Conservation (phyloP, 202 grass and related monocot genomes). For the Cymbopogon flexuosus region DNA sequence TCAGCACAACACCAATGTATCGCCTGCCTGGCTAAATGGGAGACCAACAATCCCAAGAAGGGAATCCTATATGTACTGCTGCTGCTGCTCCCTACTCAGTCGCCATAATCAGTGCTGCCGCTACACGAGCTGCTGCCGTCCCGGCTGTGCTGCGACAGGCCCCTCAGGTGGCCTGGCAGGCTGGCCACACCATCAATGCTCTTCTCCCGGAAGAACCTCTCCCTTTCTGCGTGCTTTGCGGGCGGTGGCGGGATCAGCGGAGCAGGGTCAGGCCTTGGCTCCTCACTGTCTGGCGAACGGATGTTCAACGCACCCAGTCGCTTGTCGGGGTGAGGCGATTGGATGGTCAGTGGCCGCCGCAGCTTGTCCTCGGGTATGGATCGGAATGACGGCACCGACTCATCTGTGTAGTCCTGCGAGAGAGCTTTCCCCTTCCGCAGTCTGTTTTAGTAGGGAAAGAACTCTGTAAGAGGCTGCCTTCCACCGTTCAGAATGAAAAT, state of each 20-base stretch:
- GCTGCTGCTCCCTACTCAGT: constrained; percentile 30
- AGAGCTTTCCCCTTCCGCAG: constrained; percentile 85
- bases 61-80: constrained; percentile 33
- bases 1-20: constrained; percentile 11
- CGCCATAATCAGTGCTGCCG: constrained; percentile 77
- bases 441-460: constrained; percentile 34
- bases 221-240: constrained; percentile 62
- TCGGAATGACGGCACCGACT: constrained; percentile 30
- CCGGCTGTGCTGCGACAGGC: constrained; percentile 47
- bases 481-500: not conserved
- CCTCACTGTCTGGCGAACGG: constrained; percentile 35
- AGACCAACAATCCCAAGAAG: constrained; percentile 33
- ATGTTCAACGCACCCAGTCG: constrained; percentile 27
- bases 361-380: constrained; percentile 77
- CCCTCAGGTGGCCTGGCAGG: constrained; percentile 57
- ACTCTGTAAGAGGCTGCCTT: not conserved
- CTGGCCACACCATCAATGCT: constrained; percentile 33
- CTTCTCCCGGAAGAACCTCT: constrained; percentile 81
- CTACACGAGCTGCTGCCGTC: constrained; percentile 73
- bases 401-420: constrained; percentile 50
- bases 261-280: constrained; percentile 20
- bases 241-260: constrained; percentile 63
- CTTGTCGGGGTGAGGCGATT: constrained; percentile 39
- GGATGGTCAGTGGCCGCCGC: constrained; percentile 65
- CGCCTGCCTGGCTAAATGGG: not conserved